Base-by-base conservation (phyloP, 2,329 filamentous ascomycete genomes). In the Cladosporium sp. region DNA sequence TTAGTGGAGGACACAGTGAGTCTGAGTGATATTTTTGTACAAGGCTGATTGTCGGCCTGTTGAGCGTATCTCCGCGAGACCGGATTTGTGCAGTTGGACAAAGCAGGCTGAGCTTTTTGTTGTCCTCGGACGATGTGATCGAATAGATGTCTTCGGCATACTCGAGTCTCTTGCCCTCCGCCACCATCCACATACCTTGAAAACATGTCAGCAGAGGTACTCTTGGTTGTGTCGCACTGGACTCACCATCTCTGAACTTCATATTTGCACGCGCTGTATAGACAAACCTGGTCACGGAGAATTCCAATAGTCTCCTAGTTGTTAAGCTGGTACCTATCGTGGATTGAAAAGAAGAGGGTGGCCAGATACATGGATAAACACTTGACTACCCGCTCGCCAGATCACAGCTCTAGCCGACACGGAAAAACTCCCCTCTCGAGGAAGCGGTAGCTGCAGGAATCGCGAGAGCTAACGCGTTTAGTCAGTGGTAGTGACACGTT, bases 121-220 rank as follows among this genome's bases (percentile, higher is more conserved):
- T 79, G 61, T 79, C 76, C 46, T 74, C 67, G 1, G 80, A 82
- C 58, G 81, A 75, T 5, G 79, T 82, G 61, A 84, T 78, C 10
- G 82, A 80, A 72, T 87, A 84, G 18, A 90, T 80, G 67, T 90
- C 87, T 76, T 90, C 88, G 37, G 88, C 88, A 70, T 89, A 89
- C 72, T 89, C 86, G 29, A 88, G 81, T 59, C 81, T 80, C 73
- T 88, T 83, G 67, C 83, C 85, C 75, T 87, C 84, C 65, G 84
- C 86, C 50, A 84, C 81, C 58, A 89, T 79, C 88, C 88, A 90
- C 88, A 89, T 88, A 69, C 80, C 81, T 82, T 11, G 18, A 1
- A 8, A 11, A n/a, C n/a, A 21, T 46, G 7, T 63, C 21, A 63
- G 61, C 21, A 23, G 14, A n/a, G 7, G 7, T n/a, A 21, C 18